phyloP scores from a whole-genome alignment of 148 eudicot genomes.

The Rhododendron molle region DNA sequence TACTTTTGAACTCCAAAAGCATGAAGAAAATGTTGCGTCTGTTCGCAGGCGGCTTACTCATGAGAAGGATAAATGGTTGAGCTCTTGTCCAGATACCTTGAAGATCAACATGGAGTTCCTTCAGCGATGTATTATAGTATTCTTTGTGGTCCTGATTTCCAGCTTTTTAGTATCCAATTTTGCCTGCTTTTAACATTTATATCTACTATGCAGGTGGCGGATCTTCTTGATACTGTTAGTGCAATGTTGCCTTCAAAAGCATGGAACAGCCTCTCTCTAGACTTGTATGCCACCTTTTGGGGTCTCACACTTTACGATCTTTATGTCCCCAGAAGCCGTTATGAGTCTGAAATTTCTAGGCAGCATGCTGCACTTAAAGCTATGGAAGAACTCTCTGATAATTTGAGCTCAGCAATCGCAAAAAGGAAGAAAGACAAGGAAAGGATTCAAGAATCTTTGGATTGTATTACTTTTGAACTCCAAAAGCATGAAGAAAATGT shows the following conservation, averaged over 20 bases:
- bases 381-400: slow-evolving; percentile 92
- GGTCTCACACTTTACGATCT: slow-evolving; percentile 94
- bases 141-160: not conserved
- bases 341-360: slow-evolving; percentile 87
- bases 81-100: slow-evolving; percentile 94
- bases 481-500: slow-evolving; percentile 85
- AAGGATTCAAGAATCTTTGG: slow-evolving; percentile 88
- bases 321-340: slow-evolving; percentile 85
- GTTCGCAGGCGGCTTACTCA: slow-evolving; percentile 80
- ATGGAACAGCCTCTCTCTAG: slow-evolving; percentile 98
- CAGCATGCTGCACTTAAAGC: slow-evolving; percentile 86
- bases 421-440: slow-evolving; percentile 97
- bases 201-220: slow-evolving; percentile 63
- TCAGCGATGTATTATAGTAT: slow-evolving; percentile 66
- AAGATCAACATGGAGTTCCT: no score
- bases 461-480: slow-evolving; percentile 72
- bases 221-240: slow-evolving; percentile 72
- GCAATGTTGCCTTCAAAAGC: slow-evolving; percentile 90
- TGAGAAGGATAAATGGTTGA: slow-evolving; percentile 94
- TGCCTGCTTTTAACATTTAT: not conserved
- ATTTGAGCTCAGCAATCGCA: slow-evolving; percentile 89
- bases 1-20: slow-evolving; percentile 68
- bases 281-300: slow-evolving; percentile 96
- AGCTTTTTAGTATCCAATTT: not conserved
- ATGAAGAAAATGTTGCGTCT: slow-evolving; percentile 81